Base-by-base conservation (phyloP, 257 asterid genomes). In the Ballota nigra region DNA sequence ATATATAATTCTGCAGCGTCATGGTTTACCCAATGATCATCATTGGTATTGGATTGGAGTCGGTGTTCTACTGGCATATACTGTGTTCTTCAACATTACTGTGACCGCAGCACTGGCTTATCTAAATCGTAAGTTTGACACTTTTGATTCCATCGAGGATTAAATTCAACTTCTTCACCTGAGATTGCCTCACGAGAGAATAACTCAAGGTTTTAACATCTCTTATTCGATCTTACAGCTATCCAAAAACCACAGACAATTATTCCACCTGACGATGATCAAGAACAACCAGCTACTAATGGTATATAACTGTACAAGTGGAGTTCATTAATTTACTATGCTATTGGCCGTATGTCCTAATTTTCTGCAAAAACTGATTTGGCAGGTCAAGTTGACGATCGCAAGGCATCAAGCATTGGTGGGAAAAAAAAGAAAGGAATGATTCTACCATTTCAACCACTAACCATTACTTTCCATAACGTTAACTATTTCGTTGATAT, bases 371-470 rank as follows among this genome's bases (percentile, higher is more conserved):
- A 53, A 66, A 62, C n/a, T 63, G 73, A 63, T 63, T 80, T 71
- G 67, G 77, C 88, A 85, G 89, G 83, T 72, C 72, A 68, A 64
- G 63, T 66, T 2, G 71, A 43, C 38, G 76, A 63, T 69, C 4
- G 33, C 33, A 60, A 66, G 33, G 20, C 28, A 63, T 22, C 77
- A 58, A 55, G 60, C 22, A 75, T 34, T 51, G 77, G 60, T 47
- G 78, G 23, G 73, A 65, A 19, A 26, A 77, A 65, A 72, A 85
- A 73, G 67, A 92, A 79, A 78, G 98, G 98, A 65, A 92, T 90
- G 98, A 90, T 92, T 77, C 92, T 92, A 59, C 98, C 98, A 70
- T 92, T 92, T 83, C 84, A 88, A 81, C 98, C 97, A 31, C 78
- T 92, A 69, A 75, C 85, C 77, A 85, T 92, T 88, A 88, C 91